A percentile compares a stretch with the other conserved stretches of the same genome.
Evolutionary conservation across 257 asterid genomes (phyloP).

Genomic region (Solanum etuberosum): DNA sequence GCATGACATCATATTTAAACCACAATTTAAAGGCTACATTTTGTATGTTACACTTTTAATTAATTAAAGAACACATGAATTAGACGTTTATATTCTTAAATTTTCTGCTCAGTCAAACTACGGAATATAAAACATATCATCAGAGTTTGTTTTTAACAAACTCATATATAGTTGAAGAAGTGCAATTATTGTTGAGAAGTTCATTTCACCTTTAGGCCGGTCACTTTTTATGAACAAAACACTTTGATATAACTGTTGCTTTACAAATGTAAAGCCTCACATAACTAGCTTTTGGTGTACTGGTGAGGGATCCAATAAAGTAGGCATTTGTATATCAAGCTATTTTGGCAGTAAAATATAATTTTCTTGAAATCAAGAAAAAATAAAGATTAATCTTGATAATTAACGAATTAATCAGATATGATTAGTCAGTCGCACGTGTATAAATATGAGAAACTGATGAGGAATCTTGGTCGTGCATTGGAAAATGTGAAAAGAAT

Average conservation of each 20-base stretch:
- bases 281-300: slow-evolving; percentile 4
- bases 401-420: neutral
- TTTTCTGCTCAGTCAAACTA: neutral
- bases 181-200: neutral
- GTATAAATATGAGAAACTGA: neutral
- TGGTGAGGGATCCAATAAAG: slow-evolving; percentile 55
- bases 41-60: neutral
- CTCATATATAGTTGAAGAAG: neutral
- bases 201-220: neutral
- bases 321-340: slow-evolving; percentile 22
- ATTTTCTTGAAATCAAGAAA: slow-evolving; percentile 33
- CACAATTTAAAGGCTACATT: neutral
- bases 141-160: neutral
- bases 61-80: neutral
- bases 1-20: neutral
- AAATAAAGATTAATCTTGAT: neutral
- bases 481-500: slow-evolving; percentile 39
- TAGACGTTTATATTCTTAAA: neutral
- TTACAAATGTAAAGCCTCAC: neutral
- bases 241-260: neutral
- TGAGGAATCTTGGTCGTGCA: slow-evolving; percentile 25
- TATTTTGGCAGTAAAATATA: slow-evolving; percentile 18
- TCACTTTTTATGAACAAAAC: neutral
- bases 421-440: slow-evolving; percentile 14
- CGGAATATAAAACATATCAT: neutral